Evolutionary conservation across 169 alveolate genomes (phyloP).

Genomic region (Plasmodium knowlesi): DNA sequence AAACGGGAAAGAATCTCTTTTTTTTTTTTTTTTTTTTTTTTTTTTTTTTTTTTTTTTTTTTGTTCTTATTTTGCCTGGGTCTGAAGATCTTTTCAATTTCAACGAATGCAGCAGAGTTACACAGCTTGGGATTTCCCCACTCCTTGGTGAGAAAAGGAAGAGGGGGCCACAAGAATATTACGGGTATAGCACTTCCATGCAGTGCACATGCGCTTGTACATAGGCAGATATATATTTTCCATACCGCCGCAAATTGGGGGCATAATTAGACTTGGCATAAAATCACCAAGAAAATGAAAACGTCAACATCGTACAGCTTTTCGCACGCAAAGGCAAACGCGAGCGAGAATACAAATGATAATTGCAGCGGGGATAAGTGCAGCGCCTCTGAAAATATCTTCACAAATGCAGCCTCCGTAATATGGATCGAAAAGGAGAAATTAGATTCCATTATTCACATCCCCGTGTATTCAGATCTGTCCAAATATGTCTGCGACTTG

Average conservation of each 20-base stretch:
- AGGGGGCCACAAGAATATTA: not conserved
- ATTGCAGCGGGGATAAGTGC: not conserved
- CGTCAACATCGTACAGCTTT: not conserved
- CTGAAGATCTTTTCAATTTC: not conserved
- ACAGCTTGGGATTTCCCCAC: not conserved
- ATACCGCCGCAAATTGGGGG: not conserved
- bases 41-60: not conserved
- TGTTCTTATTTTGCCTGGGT: not conserved
- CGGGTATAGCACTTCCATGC: not conserved
- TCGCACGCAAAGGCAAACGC: not conserved
- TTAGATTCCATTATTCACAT: slow-evolving; percentile 43
- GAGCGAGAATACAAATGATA: not conserved
- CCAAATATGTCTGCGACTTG: slow-evolving; percentile 35
- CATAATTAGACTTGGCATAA: not conserved
- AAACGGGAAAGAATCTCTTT: not conserved
- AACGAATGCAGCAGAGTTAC: not conserved
- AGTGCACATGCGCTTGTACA: not conserved
- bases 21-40: not conserved
- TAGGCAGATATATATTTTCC: not conserved
- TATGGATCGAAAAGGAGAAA: slow-evolving; percentile 72
- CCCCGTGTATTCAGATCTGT: slow-evolving; percentile 48
- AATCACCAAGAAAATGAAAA: slow-evolving; percentile 1
- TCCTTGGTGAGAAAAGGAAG: slow-evolving; percentile 1
- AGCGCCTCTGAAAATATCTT: not conserved
- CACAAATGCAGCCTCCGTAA: slow-evolving; percentile 29